Conservation (phyloP, 148 eudicot species). For the Cornus suecica region DNA sequence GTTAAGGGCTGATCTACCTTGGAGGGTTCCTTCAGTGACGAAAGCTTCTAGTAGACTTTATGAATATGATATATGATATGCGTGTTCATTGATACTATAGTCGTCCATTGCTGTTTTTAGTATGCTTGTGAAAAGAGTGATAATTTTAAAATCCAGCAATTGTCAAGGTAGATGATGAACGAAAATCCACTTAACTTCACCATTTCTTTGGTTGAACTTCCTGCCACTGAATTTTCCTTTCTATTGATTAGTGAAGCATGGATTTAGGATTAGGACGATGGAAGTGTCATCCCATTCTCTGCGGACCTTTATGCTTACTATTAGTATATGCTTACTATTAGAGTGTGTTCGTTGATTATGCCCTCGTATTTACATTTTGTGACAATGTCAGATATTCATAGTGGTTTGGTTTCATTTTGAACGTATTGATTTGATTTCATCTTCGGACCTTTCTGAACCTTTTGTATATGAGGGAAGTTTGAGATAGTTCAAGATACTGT, state of each 20-base stretch:
- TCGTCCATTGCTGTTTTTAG: background rate
- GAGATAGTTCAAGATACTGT: too few species aligned
- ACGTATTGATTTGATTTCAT: background rate
- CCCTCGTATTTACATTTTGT: too few species aligned
- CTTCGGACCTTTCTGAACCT: background rate
- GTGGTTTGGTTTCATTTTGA: too few species aligned
- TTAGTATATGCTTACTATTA: too few species aligned
- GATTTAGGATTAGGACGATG: background rate
- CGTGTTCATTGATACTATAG: background rate
- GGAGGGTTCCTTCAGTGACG: background rate
- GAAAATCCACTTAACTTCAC: background rate
- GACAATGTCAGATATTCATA: too few species aligned
- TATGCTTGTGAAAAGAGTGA: background rate
- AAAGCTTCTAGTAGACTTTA: background rate
- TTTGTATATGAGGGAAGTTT: too few species aligned
- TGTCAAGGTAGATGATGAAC: background rate
- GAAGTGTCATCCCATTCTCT: too few species aligned
- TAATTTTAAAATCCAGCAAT: background rate
- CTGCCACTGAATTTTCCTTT: background rate
- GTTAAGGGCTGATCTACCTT: background rate
- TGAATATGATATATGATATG: background rate
- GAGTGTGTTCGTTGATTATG: too few species aligned
- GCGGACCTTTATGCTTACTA: too few species aligned
- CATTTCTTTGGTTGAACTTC: background rate
- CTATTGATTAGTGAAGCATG: background rate